Conservation (phyloP, 352 stramenopile species). For the Globisporangium viniferum region DNA sequence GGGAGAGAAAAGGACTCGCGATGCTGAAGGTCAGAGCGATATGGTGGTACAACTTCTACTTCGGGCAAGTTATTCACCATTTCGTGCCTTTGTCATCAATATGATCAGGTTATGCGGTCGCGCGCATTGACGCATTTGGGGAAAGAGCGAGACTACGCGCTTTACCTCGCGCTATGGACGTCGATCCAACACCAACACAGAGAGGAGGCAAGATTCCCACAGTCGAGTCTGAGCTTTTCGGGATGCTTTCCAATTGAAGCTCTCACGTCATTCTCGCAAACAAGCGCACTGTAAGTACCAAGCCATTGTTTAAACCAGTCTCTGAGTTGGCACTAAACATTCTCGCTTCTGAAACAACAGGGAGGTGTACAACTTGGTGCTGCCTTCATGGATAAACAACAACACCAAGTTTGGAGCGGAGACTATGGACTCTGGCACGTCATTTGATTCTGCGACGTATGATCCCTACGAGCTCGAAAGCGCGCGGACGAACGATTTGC, state of each 20-base stretch:
- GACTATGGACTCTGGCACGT: background rate
- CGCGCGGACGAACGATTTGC: slow-evolving; percentile 59
- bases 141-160: slow-evolving; percentile 61
- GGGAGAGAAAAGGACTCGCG: slow-evolving; percentile 55
- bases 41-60: background rate
- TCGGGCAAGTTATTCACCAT: background rate
- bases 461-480: slow-evolving; percentile 72
- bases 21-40: slow-evolving; percentile 45
- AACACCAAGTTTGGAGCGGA: slow-evolving; percentile 27
- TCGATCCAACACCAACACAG: slow-evolving; percentile 12
- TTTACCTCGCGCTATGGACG: slow-evolving; percentile 57
- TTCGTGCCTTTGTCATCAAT: background rate
- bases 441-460: slow-evolving; percentile 20
- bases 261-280: slow-evolving; percentile 1
- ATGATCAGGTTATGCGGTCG: slow-evolving; percentile 58
- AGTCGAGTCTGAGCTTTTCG: background rate
- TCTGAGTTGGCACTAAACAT: background rate
- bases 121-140: slow-evolving; percentile 51
- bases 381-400: slow-evolving; percentile 42
- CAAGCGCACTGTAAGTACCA: slow-evolving; percentile 11
- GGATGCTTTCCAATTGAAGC: slow-evolving; percentile 10
- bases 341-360: slow-evolving; percentile 12
- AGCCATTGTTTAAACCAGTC: background rate
- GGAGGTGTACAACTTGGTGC: slow-evolving; percentile 28
- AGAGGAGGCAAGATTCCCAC: background rate